Evolutionary conservation across 1,284 basidiomycete species (phyloP).

Genomic region (Baeospora myosura): DNA sequence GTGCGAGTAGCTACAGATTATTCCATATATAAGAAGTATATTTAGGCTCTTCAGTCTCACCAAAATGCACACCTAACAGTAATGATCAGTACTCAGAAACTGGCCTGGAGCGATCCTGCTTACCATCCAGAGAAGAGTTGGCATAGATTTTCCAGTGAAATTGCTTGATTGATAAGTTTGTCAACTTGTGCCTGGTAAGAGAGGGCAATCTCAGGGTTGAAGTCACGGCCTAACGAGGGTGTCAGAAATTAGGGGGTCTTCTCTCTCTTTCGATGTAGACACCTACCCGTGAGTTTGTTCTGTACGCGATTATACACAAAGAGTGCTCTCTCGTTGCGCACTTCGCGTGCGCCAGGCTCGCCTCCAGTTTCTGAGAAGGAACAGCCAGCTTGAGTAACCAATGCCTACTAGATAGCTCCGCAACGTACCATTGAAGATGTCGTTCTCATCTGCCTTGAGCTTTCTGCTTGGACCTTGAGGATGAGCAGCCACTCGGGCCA

Average conservation of each 20-base stretch:
- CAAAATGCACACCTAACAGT: constrained; percentile 42
- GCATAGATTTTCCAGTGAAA: constrained; percentile 87
- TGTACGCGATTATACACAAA: constrained; percentile 90
- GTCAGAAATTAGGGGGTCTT: constrained; percentile 5
- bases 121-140: constrained; percentile 96
- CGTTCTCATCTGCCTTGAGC: constrained; percentile 74
- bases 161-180: constrained; percentile 86
- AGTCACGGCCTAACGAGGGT: constrained; percentile 68
- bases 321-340: constrained; percentile 84
- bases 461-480: constrained; percentile 69
- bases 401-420: constrained; percentile 3
- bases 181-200: constrained; percentile 79
- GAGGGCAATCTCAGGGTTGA: constrained; percentile 75
- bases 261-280: background rate
- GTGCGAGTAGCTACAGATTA: too few relatives aligned
- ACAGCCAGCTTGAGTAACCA: constrained; percentile 8
- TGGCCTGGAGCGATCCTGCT: constrained; percentile 13
- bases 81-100: background rate
- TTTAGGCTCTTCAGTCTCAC: too few relatives aligned
- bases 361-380: constrained; percentile 41
- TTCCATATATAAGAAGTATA: too few relatives aligned
- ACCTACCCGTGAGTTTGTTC: constrained; percentile 83
- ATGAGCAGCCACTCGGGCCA: constrained; percentile 62
- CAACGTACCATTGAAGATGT: constrained; percentile 67
- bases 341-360: constrained; percentile 63